Evolutionary conservation across 805 yeast species (phyloP), one percentile per base, ranked within the genome.

Genomic region (Wickerhamiella brachini): DNA sequence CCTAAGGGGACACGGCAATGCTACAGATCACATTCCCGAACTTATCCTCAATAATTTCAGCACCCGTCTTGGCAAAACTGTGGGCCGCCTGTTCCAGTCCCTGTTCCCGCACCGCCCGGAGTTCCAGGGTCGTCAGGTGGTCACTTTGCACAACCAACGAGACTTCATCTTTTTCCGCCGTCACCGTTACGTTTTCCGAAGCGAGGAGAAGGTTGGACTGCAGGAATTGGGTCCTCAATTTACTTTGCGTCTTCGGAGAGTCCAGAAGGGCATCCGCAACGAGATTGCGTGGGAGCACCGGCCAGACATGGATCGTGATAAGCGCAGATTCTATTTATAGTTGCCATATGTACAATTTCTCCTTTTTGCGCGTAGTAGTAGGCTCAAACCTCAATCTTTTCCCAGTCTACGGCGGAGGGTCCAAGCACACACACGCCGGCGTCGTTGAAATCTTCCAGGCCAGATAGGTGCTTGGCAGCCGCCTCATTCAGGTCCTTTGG

Each of bases 221-320:
- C 98, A 93, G 63, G 98, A 93, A 64, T 71, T 93, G 44, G 98
- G 98, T 0, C 98, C 98, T 1, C 97, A 89, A 67, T 93, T 93
- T 67, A 93, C 98, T 1, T 69, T 93, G 65, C 82, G 84, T 63
- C 70, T 93, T 58, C 79, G 95, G 67, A 76, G 97, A 62, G 71
- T 93, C 53, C 97, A 90, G 67, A 83, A 80, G 69, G 98, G 97
- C 49, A 76, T 93, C 61, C 81, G 81, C 62, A 95, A 87, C 58
- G 97, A 90, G 62, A 74, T 85, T 24, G 96, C 87, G 62, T 90
- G 97, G 97, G 97, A 93, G 68, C 95, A 88, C 69, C 79, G 86
- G 59, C 82, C 96, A 3, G 95, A 85, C 57, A 89, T 93, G 97
- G 97, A 93, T 67, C 83, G 83, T 62, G 97, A 90, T 66, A 90